Evolutionary conservation across 441 rosid species (phyloP), one percentile per base, ranked within the genome.

Genomic region (Metrosideros polymorpha): DNA sequence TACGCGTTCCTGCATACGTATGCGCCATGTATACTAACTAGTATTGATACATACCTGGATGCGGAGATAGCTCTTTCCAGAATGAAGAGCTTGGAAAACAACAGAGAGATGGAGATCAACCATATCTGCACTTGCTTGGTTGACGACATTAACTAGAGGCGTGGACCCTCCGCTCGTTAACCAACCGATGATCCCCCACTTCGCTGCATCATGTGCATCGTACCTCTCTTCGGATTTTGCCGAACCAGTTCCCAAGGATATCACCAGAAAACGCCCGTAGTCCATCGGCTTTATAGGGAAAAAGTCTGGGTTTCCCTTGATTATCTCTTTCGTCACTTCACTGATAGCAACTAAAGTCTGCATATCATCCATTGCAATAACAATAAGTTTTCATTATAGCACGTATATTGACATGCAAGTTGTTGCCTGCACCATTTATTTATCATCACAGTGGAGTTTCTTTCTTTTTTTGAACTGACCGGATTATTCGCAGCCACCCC

Each of bases 321-420:
- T 86, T 49, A 82, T 86, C 85, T 59, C 87, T 61, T 86, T 79
- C 8, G 85, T 86, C 85, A 82, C 85, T 51, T 86, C 85, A 50
- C 87, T 86, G 42, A 86, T 82, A 29, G 85, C 87, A 59, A 86
- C 79, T 49, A 86, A 42, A 45, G 87, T 83, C 85, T 86, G 85
- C 50, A 86, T 35, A 18, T 29, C n/a, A 47, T 32, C 29, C 56
- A 29, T 22, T 12, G 79, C 4, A 39, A 39, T 24, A 25, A 7
- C 79, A 39, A 39, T 39, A 71, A 71, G 79, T 39, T 71, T 71
- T 8, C 4, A 8, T 71, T 39, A 17, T 0, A 17, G 14, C 79
- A 39, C 79, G 10, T 71, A 39, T 39, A 35, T 71, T 22, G 13
- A 71, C 49, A 71, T 71, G 47, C 47, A 71, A 9, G 79, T 71